phyloP scores from a whole-genome alignment of 1,139 yeast species.

The Hansenula sp. region DNA sequence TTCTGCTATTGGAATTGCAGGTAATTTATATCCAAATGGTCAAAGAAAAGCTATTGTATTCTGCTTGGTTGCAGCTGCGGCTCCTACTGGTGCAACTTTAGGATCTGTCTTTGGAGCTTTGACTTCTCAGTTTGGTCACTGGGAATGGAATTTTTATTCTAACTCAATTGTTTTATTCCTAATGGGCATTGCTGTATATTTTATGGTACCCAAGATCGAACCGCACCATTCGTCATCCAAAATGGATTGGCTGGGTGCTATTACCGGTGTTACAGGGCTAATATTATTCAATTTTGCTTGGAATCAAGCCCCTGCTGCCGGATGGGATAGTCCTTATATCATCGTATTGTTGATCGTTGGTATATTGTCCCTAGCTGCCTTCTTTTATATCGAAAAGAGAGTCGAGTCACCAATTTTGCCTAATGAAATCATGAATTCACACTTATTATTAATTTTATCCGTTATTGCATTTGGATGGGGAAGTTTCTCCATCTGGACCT shows the following conservation, averaged over 20 bases:
- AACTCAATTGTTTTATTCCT: slow-evolving; percentile 35
- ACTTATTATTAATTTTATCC: slow-evolving; percentile 29
- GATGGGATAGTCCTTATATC: slow-evolving; percentile 45
- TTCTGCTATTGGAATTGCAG: slow-evolving; percentile 48
- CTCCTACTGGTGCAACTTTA: slow-evolving; percentile 51
- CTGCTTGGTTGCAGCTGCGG: slow-evolving; percentile 49
- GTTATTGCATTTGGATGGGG: slow-evolving; percentile 50
- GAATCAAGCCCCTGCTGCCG: slow-evolving; percentile 52
- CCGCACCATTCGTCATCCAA: slow-evolving; percentile 20
- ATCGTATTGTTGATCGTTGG: slow-evolving; percentile 42
- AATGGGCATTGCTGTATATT: slow-evolving; percentile 28
- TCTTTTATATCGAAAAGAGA: slow-evolving; percentile 26
- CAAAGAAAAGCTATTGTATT: slow-evolving; percentile 46
- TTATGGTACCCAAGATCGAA: slow-evolving; percentile 32
- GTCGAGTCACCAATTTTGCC: slow-evolving; percentile 44
- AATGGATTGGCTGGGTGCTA: slow-evolving; percentile 42
- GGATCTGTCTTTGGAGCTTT: slow-evolving; percentile 48
- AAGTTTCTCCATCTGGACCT: slow-evolving; percentile 51
- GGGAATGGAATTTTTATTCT: slow-evolving; percentile 55
- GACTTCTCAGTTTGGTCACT: slow-evolving; percentile 37
- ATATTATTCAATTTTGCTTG: slow-evolving; percentile 47
- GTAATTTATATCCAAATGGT: slow-evolving; percentile 43
- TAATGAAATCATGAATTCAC: slow-evolving; percentile 33
- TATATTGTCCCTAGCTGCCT: slow-evolving; percentile 29
- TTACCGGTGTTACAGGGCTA: slow-evolving; percentile 43